Percentiles rank a stretch among this genome's conserved stretches.
Evolutionary conservation across 148 eudicot genomes (phyloP).

Genomic region (Amaranthus hypochondriacus): DNA sequence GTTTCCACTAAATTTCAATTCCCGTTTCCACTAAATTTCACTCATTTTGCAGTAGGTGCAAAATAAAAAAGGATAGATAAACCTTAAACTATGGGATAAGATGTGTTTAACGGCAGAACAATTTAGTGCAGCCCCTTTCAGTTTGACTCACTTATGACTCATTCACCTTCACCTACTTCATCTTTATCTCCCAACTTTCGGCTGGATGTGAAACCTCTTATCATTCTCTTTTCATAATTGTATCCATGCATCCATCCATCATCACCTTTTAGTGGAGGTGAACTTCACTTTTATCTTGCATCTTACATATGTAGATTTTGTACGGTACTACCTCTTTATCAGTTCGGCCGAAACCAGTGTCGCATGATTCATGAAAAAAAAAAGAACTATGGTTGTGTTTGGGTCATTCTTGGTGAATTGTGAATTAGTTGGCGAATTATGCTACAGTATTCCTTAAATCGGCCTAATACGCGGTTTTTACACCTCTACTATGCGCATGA

Average conservation of each 20-base stretch:
- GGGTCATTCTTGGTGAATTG: no score
- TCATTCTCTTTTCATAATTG: conserved; percentile 9
- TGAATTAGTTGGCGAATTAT: no score
- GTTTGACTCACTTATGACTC: not conserved
- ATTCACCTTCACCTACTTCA: not conserved
- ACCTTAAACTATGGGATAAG: conserved; percentile 16
- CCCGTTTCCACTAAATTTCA: no score
- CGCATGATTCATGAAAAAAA: no score
- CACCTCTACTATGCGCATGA: no score
- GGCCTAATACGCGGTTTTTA: no score
- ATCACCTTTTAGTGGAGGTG: not conserved
- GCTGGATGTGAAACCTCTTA: conserved; percentile 8
- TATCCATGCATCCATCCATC: not conserved
- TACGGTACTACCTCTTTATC: not conserved
- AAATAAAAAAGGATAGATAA: not conserved
- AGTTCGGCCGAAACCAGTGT: no score
- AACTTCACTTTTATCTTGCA: not conserved
- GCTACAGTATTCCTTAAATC: no score
- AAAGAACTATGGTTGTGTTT: no score
- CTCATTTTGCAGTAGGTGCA: no score
- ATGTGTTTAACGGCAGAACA: not conserved
- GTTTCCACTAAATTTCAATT: no score
- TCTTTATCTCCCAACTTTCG: conserved; percentile 26
- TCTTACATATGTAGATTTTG: not conserved
- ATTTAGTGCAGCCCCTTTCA: not conserved